Conservation (phyloP, 1,284 basidiomycete species). For the Trichosporon coremiiforme region DNA sequence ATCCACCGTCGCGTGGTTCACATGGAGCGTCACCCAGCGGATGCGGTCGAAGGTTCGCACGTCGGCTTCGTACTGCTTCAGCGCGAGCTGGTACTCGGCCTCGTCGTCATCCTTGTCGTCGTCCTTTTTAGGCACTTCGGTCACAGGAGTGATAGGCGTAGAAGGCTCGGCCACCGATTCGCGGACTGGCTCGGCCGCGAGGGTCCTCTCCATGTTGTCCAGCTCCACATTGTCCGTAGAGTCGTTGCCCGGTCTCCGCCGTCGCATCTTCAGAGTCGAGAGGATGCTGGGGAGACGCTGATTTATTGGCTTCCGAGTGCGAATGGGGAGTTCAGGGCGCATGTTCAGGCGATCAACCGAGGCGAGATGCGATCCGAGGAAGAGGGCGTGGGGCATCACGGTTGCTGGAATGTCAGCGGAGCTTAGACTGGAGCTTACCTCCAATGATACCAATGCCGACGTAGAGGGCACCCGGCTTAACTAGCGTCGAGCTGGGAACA, state of each 20-base stretch:
- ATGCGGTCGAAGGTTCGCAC: constrained; percentile 66
- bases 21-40: constrained; percentile 70
- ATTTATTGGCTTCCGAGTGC: constrained; percentile 5
- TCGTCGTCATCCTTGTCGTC: constrained; percentile 36
- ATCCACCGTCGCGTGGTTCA: constrained; percentile 69
- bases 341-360: constrained; percentile 69
- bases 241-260: neutral
- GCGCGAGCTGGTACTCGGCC: constrained; percentile 25
- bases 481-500: constrained; percentile 66
- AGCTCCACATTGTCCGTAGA: constrained; percentile 12
- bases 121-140: constrained; percentile 27
- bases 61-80: constrained; percentile 60
- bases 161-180: neutral
- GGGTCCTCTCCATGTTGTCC: neutral
- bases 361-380: constrained; percentile 81
- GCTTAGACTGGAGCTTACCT: constrained; percentile 23
- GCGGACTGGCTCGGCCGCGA: neutral
- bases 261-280: constrained; percentile 27
- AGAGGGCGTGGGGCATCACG: constrained; percentile 86
- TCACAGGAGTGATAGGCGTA: neutral
- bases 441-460: constrained; percentile 66
- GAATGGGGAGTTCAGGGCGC: constrained; percentile 42
- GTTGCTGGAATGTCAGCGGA: constrained; percentile 60
- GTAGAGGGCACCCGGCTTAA: constrained; percentile 65
- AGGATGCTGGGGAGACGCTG: constrained; percentile 31